phyloP scores from a whole-genome alignment of 1,139 yeast species.

The Suhomyces terraborum region DNA sequence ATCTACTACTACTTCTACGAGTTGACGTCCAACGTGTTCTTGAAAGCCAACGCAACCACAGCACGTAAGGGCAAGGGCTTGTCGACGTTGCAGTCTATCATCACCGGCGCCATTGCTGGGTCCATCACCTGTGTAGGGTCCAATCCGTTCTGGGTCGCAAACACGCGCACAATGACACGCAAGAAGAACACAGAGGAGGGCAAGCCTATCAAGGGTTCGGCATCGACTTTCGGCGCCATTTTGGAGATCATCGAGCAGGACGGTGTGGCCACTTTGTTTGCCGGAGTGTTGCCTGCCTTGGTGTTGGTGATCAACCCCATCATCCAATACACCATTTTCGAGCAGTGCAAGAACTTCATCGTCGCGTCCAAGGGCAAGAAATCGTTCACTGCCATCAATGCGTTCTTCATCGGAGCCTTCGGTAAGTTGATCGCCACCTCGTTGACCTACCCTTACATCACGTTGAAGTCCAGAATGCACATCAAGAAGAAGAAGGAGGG shows the following conservation, averaged over 20 bases:
- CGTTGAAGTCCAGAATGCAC: conserved; percentile 88
- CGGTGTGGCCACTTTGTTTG: conserved; percentile 72
- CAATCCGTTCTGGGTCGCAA: conserved; percentile 97
- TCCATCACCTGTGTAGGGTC: conserved; percentile 80
- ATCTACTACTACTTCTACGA: conserved; percentile 91
- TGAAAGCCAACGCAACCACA: conserved; percentile 36
- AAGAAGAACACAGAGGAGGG: conserved; percentile 35
- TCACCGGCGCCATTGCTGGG: conserved; percentile 87
- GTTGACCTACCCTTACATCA: conserved; percentile 87
- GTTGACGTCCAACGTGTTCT: conserved; percentile 57
- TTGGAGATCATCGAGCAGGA: conserved; percentile 66
- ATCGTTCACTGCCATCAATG: conserved; percentile 61
- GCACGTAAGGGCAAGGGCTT: conserved; percentile 42
- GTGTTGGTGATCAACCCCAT: conserved; percentile 85
- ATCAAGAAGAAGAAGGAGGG: conserved; percentile 45
- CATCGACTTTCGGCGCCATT: conserved; percentile 55
- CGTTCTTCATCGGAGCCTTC: conserved; percentile 84
- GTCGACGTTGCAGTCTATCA: conserved; percentile 69
- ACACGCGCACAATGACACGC: conserved; percentile 77
- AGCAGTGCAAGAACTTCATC: conserved; percentile 73
- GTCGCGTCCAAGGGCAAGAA: conserved; percentile 52
- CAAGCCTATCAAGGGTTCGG: conserved; percentile 14
- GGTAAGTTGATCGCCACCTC: conserved; percentile 88
- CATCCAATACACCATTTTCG: conserved; percentile 88
- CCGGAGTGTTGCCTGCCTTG: conserved; percentile 86